phyloP scores from a whole-genome alignment of 2,329 filamentous ascomycete species.

The Coniochaeta prunicola region DNA sequence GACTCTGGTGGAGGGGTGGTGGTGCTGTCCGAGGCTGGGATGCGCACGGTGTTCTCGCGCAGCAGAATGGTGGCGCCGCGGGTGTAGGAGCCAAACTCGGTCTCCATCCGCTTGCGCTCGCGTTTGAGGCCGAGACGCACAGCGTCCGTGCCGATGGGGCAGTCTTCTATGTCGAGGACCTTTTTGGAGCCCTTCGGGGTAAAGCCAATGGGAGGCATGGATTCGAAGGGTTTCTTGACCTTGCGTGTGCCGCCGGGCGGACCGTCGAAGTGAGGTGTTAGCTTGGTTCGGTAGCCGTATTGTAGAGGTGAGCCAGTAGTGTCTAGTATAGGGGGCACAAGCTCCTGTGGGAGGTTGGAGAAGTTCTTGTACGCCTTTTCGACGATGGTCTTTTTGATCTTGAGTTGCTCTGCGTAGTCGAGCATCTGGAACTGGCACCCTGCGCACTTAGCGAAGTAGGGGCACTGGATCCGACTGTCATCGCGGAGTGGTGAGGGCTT shows the following conservation, averaged over 20 bases:
- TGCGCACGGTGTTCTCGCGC: conserved; percentile 73
- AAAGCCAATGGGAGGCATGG: conserved; percentile 79
- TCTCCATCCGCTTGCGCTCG: conserved; percentile 69
- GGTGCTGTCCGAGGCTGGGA: conserved; percentile 37
- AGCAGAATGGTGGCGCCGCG: conserved; percentile 83
- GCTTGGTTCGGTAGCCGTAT: conserved; percentile 92
- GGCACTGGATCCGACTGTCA: conserved; percentile 68
- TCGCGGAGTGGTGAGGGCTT: conserved; percentile 70
- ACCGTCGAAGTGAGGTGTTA: conserved; percentile 91
- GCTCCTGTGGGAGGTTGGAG: conserved; percentile 68
- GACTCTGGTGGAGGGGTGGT: conserved; percentile 18
- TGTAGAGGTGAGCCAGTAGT: conserved; percentile 87
- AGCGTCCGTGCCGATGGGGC: conserved; percentile 85
- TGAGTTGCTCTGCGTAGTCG: conserved; percentile 76
- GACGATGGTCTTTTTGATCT: conserved; percentile 76
- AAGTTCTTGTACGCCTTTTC: conserved; percentile 92
- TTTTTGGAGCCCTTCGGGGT: conserved; percentile 74
- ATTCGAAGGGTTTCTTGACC: conserved; percentile 47
- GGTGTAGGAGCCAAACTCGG: conserved; percentile 64
- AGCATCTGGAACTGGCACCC: conserved; percentile 99
- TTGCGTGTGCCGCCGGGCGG: conserved; percentile 50
- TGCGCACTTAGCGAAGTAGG: conserved; percentile 80
- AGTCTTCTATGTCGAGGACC: conserved; percentile 94
- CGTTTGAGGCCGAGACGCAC: conserved; percentile 71
- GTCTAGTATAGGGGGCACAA: conserved; percentile 69